Evolutionary conservation across 164 flowering plant genomes (phyloP).

Genomic region (Tinospora cordifolia): DNA sequence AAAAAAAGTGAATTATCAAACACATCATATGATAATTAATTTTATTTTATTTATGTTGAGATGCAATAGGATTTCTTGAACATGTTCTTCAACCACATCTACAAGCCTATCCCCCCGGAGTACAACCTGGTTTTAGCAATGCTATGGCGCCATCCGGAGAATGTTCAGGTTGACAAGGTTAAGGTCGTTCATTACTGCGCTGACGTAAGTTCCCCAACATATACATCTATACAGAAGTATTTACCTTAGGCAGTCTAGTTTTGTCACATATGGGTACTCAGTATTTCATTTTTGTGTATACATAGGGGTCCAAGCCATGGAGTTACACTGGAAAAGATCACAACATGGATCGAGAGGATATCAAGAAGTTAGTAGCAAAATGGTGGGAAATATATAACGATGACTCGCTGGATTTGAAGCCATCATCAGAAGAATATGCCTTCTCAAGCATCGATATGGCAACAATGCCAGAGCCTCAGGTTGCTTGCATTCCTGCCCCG

Average conservation of each 20-base stretch:
- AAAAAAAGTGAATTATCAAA: too few species aligned
- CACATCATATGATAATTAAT: too few species aligned
- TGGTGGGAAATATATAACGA: conserved; percentile 74
- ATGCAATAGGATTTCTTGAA: conserved; percentile 50
- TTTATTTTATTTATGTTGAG: too few species aligned
- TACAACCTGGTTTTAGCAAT: conserved; percentile 56
- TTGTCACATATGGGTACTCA: too few species aligned
- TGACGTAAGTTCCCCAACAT: conserved; percentile 33
- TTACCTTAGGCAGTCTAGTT: too few species aligned
- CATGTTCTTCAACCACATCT: conserved; percentile 41
- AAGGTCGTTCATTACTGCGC: conserved; percentile 64
- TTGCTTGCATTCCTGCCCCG: neutral
- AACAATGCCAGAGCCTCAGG: neutral
- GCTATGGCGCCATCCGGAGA: conserved; percentile 66
- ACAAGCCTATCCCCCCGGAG: conserved; percentile 43
- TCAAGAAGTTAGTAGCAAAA: conserved; percentile 46
- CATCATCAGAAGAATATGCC: neutral
- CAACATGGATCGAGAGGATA: conserved; percentile 67
- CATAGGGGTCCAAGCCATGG: conserved; percentile 71
- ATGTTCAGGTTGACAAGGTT: conserved; percentile 39
- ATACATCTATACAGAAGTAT: too few species aligned
- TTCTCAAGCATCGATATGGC: neutral
- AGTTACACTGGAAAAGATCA: conserved; percentile 55
- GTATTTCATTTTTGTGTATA: neutral
- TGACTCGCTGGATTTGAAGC: conserved; percentile 38